These are phyloP conservation scores for Russula ochroleuca DNA, from an alignment of 768 basidiomycete genomes.

Conservation along the genomic window DNA sequence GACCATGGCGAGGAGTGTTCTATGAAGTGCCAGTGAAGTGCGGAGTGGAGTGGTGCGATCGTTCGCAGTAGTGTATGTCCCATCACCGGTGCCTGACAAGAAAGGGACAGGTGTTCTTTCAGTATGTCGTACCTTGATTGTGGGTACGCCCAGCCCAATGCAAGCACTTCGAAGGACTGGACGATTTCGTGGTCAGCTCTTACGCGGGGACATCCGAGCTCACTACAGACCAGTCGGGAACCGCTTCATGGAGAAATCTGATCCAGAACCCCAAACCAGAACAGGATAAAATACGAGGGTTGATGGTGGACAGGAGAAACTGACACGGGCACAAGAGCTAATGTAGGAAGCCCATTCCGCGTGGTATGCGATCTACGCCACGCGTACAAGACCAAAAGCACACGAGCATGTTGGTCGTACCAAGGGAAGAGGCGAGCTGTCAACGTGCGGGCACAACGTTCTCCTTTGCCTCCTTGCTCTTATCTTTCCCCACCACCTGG, in stretches of 20 bases:
- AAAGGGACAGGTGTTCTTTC: not conserved
- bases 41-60: not conserved
- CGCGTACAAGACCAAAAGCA: not conserved
- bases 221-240: not conserved
- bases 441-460: constrained; percentile 25
- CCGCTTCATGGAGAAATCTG: constrained; percentile 1
- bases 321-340: not conserved
- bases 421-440: not conserved
- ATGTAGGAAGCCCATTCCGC: not conserved
- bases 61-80: not conserved
- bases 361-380: not conserved
- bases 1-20: not conserved
- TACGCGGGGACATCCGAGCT: not conserved
- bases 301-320: not conserved
- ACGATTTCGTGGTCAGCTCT: not conserved
- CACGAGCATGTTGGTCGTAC: constrained; percentile 1
- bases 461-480: constrained; percentile 23
- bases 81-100: not conserved
- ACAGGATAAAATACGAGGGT: constrained; percentile 11
- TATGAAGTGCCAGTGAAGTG: not conserved
- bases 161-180: not conserved
- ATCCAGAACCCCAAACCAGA: constrained; percentile 1
- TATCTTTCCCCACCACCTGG: constrained; percentile 24
- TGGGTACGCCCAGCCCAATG: not conserved
- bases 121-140: not conserved